Base-by-base conservation (phyloP, 352 stramenopile species). In the Thalassiosira exigua region DNA sequence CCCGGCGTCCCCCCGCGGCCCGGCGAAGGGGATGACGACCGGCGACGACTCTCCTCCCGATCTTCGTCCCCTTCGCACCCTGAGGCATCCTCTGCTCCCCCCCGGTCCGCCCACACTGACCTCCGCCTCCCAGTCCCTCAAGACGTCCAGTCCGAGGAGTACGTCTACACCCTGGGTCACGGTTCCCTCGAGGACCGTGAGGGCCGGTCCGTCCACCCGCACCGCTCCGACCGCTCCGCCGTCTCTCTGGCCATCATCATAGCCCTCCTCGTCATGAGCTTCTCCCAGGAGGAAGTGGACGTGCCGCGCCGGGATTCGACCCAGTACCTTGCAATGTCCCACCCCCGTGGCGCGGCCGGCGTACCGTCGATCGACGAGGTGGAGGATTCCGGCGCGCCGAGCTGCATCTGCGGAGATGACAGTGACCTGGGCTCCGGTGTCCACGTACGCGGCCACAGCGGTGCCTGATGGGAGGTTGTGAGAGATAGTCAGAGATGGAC, bases 341-440 rank as follows among this genome's bases (percentile, higher is more conserved):
- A 89, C 79, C 32, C 82, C 82, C 7, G 69, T 76, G 11, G 82
- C 82, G 41, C 76, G 74, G 33, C 69, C 75, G 48, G 66, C 78
- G 72, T 91, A 90, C 19, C 86, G 62, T 39, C 72, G 65, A 85
- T 95, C 84, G 36, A 93, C 80, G 17, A 94, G 56, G 26, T 88
- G 81, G 24, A 88, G 42, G 39, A 95, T 73, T 26, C 82, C 85
- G 48, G 77, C 86, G 21, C 77, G 54, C 48, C 86, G 56, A 50
- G 89, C 90, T 17, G 75, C 92, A 0, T 74, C 52, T 7, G 64
- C 69, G 32, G 75, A 90, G 72, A 95, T 94, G 62, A 94, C 91
- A 12, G 91, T 94, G 12, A 82, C 83, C 80, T 94, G 85, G 24
- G 91, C 91, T 24, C 90, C 91, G 62, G 77, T 92, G 79, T 95